phyloP scores from a whole-genome alignment of 2,329 filamentous ascomycete genomes.

The Fusarium avenaceum region DNA sequence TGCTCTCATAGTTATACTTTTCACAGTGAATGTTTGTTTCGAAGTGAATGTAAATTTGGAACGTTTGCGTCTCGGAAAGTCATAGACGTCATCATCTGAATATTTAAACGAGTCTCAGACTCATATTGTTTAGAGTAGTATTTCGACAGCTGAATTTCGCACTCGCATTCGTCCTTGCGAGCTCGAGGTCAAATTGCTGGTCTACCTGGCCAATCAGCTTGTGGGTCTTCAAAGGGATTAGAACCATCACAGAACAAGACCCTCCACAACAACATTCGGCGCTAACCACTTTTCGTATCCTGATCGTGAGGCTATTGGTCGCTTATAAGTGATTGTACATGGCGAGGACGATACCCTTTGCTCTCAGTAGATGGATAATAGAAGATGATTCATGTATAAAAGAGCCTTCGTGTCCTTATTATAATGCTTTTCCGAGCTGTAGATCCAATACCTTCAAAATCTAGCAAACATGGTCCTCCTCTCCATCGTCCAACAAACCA shows the following conservation, averaged over 20 bases:
- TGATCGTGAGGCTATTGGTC: constrained; percentile 9
- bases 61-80: constrained; percentile 11
- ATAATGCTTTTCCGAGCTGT: neutral
- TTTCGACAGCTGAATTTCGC: constrained; percentile 14
- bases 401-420: neutral
- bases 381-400: neutral
- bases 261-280: constrained; percentile 1
- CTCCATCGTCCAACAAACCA: constrained; percentile 28
- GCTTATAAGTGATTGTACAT: neutral
- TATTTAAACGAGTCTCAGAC: neutral
- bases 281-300: constrained; percentile 45
- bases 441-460: fast-evolving
- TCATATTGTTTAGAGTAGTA: neutral
- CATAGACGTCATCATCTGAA: constrained; percentile 16
- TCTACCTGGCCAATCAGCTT: too few species aligned
- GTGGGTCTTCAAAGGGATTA: too few species aligned
- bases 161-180: constrained; percentile 18
- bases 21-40: too few species aligned
- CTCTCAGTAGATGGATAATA: neutral
- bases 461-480: constrained; percentile 31
- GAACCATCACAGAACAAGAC: neutral
- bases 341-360: neutral
- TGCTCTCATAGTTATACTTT: neutral
- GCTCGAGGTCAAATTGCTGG: too few species aligned
- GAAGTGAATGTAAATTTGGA: neutral